Conservation (phyloP, 2,329 filamentous ascomycete genomes). For the Sporothrix curviconia region DNA sequence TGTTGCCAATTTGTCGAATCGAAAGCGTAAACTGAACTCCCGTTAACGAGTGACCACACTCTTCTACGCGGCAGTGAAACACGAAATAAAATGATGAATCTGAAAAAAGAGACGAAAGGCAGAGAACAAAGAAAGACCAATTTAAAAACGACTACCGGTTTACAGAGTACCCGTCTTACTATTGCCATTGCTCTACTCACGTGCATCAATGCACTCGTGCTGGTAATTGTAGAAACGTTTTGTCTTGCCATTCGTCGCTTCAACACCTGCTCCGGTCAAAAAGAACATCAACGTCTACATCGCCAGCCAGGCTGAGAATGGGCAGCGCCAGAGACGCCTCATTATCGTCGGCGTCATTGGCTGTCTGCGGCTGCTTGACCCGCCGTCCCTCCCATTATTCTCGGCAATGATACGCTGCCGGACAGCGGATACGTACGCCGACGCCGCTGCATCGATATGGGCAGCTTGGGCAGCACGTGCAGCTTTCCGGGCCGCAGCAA, state of each 20-base stretch:
- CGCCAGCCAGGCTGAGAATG: background rate
- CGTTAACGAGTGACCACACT: too few relatives aligned
- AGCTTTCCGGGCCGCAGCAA: conserved; percentile 1
- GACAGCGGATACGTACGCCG: background rate
- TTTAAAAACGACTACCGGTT: background rate
- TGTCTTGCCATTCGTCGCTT: too few relatives aligned
- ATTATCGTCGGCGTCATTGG: background rate
- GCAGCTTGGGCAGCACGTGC: background rate
- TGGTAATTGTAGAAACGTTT: too few relatives aligned
- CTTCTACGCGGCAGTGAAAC: too few relatives aligned
- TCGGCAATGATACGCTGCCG: background rate
- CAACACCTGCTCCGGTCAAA: too few relatives aligned
- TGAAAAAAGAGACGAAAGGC: background rate
- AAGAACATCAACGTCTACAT: background rate
- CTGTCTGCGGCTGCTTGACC: background rate
- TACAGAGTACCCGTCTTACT: too few relatives aligned
- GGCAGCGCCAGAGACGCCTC: background rate
- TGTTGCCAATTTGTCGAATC: too few relatives aligned
- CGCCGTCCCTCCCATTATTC: background rate
- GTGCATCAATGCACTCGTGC: too few relatives aligned
- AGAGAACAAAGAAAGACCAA: background rate
- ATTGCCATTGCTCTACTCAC: too few relatives aligned
- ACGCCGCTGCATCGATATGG: background rate
- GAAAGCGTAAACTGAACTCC: too few relatives aligned
- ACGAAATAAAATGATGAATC: background rate